phyloP scores from a whole-genome alignment of 2,329 filamentous ascomycete species.

The Pezicula carpinea region DNA sequence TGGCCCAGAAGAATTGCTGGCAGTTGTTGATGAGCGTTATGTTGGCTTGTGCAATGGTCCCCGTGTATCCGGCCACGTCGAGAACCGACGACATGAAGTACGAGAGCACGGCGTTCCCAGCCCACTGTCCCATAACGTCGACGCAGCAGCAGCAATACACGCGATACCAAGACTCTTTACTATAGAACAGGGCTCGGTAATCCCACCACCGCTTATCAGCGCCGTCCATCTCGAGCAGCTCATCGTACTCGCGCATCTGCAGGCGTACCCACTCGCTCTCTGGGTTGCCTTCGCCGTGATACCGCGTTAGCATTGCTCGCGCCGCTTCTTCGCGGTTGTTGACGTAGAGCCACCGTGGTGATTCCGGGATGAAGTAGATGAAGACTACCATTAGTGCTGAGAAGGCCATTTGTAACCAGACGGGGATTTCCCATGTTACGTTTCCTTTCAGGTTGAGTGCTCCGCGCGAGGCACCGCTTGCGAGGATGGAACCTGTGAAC shows the following conservation, averaged over 20 bases:
- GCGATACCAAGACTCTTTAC: slow-evolving; percentile 40
- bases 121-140: slow-evolving; percentile 48
- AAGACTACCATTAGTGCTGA: slow-evolving; percentile 41
- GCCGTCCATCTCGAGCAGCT: slow-evolving; percentile 43
- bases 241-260: slow-evolving; percentile 43
- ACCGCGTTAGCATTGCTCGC: slow-evolving; percentile 38
- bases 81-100: slow-evolving; percentile 51
- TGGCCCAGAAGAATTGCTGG: slow-evolving; percentile 48
- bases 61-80: slow-evolving; percentile 41
- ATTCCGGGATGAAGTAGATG: slow-evolving; percentile 43
- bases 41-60: slow-evolving; percentile 44
- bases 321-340: slow-evolving; percentile 34
- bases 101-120: slow-evolving; percentile 36
- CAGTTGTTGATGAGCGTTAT: slow-evolving; percentile 48
- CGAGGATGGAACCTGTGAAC: slow-evolving; percentile 48
- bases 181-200: slow-evolving; percentile 47
- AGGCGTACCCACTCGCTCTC: slow-evolving; percentile 47
- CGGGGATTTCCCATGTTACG: slow-evolving; percentile 42
- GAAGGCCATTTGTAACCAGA: slow-evolving; percentile 48
- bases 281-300: slow-evolving; percentile 46
- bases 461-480: slow-evolving; percentile 48
- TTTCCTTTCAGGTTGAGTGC: slow-evolving; percentile 34
- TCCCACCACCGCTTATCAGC: slow-evolving; percentile 53
- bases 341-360: slow-evolving; percentile 38
- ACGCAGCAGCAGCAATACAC: slow-evolving; percentile 46